Evolutionary conservation across 441 rosid species (phyloP).

Genomic region (Heliophila coronopifolia): DNA sequence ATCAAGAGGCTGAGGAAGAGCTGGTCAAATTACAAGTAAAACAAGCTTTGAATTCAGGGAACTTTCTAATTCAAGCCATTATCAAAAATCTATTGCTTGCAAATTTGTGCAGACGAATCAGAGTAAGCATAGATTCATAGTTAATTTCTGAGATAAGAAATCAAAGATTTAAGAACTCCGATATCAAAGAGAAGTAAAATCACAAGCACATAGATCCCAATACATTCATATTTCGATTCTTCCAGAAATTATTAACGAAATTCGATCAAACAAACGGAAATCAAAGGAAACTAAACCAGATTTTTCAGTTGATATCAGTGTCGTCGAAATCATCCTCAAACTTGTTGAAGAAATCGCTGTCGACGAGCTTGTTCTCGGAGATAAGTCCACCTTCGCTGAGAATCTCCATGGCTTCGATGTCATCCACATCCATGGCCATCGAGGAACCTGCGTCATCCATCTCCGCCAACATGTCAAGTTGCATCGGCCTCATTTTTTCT

Average conservation of each 20-base stretch:
- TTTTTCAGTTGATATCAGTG: constrained; percentile 72
- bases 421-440: constrained; percentile 92
- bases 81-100: background rate
- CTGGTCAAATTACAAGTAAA: too few species aligned
- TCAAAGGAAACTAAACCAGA: too few species aligned
- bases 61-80: background rate
- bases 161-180: too few species aligned
- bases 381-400: constrained; percentile 61
- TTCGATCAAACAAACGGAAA: too few species aligned
- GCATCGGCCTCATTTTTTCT: too few species aligned
- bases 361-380: constrained; percentile 61
- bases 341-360: constrained; percentile 85
- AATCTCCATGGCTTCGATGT: constrained; percentile 71
- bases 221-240: background rate
- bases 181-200: too few species aligned
- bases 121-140: background rate
- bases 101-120: background rate
- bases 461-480: constrained; percentile 22
- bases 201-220: background rate
- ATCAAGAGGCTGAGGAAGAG: too few species aligned
- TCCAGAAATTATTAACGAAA: too few species aligned
- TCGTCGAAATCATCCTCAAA: constrained; percentile 93
- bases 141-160: background rate
- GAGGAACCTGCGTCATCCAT: constrained; percentile 64
- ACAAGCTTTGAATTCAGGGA: too few species aligned